Conservation (phyloP, 495 filamentous ascomycete species). For the Podospora appendiculata region DNA sequence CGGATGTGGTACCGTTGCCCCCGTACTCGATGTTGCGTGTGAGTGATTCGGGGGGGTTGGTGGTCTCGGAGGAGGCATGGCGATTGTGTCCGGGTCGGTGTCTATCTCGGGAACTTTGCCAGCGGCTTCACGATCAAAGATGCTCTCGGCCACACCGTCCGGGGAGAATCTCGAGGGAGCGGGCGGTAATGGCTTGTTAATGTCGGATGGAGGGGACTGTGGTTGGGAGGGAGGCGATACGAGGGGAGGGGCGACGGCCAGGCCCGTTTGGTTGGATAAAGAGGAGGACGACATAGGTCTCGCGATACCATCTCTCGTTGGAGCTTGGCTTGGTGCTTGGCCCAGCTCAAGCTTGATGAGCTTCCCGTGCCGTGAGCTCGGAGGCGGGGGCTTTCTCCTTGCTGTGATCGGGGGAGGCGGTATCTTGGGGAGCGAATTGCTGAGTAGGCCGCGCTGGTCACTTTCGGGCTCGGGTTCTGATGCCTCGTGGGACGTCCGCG, state of each 20-base stretch:
- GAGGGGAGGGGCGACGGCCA: background rate
- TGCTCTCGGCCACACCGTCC: slow-evolving; percentile 29
- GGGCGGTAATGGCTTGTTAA: slow-evolving; percentile 44
- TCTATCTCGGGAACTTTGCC: slow-evolving; percentile 34
- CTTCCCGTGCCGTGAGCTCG: slow-evolving; percentile 61
- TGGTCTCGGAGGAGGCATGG: slow-evolving; percentile 18
- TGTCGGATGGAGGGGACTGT: slow-evolving; percentile 26
- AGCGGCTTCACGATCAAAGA: slow-evolving; percentile 38
- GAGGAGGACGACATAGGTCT: slow-evolving; percentile 1
- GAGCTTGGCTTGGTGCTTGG: background rate
- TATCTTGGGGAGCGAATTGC: slow-evolving; percentile 24
- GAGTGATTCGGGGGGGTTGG: slow-evolving; percentile 25
- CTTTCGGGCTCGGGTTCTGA: slow-evolving; percentile 33
- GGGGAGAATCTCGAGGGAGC: slow-evolving; percentile 32
- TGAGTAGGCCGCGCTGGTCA: slow-evolving; percentile 21
- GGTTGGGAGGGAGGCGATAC: slow-evolving; percentile 3
- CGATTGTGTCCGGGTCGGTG: slow-evolving; percentile 18
- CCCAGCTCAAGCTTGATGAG: slow-evolving; percentile 42
- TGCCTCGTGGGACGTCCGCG: slow-evolving; percentile 39
- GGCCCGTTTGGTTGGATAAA: background rate
- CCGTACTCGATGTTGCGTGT: slow-evolving; percentile 12
- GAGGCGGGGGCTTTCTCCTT: slow-evolving; percentile 43
- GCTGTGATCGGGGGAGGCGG: slow-evolving; percentile 32
- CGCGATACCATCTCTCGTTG: background rate
- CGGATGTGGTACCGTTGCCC: slow-evolving; percentile 4